These are phyloP conservation scores for Lachnellula suecica DNA, from an alignment of 2,329 filamentous ascomycete species.

Conservation along the genomic window DNA sequence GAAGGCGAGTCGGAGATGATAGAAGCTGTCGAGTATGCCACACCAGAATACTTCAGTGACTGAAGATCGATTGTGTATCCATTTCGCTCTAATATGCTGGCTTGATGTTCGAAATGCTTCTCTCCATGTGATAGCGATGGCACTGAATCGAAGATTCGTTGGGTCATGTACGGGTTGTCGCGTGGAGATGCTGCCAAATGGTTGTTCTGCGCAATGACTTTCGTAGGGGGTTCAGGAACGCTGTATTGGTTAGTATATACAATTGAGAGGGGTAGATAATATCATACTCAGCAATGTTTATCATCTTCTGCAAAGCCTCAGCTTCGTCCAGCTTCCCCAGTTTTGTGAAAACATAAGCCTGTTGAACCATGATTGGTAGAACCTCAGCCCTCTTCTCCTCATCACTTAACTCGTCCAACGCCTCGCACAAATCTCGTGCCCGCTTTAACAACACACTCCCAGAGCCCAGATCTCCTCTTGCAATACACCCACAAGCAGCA, in stretches of 20 bases:
- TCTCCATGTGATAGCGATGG: constrained; percentile 55
- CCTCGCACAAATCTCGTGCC: constrained; percentile 69
- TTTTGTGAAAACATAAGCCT: constrained; percentile 68
- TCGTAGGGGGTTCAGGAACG: constrained; percentile 66
- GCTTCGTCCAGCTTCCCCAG: constrained; percentile 68
- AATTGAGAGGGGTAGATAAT: constrained; percentile 1
- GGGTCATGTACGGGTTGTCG: constrained; percentile 67
- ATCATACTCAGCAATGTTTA: constrained; percentile 61
- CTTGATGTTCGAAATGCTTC: constrained; percentile 72
- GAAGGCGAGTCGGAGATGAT: constrained; percentile 43
- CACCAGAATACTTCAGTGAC: constrained; percentile 66
- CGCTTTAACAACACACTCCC: constrained; percentile 68
- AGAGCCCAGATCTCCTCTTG: constrained; percentile 63
- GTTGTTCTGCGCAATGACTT: constrained; percentile 68
- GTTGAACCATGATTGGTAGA: constrained; percentile 73
- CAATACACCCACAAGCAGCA: constrained; percentile 71
- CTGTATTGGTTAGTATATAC: constrained; percentile 41
- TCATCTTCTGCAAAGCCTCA: constrained; percentile 57
- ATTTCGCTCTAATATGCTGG: constrained; percentile 60
- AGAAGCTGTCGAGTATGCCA: constrained; percentile 47
- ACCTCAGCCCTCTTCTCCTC: constrained; percentile 75
- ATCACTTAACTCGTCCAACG: constrained; percentile 69
- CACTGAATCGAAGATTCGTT: constrained; percentile 58
- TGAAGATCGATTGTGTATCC: constrained; percentile 63
- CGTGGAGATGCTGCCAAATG: constrained; percentile 41